Conservation (phyloP, 169 alveolate species). For the Cryptosporidium parvum region DNA sequence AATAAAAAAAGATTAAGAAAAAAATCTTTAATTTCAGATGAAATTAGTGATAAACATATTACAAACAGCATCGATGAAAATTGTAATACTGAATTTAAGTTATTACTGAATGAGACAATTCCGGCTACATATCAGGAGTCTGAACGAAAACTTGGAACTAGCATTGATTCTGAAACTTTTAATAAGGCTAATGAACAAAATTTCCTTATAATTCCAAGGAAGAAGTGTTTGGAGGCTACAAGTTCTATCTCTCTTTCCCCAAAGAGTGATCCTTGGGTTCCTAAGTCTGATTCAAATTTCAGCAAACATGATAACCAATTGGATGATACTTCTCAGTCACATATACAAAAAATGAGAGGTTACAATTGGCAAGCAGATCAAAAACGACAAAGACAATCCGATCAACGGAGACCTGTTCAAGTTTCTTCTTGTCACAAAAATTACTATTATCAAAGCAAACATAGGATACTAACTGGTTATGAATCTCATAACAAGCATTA, state of each 20-base stretch:
- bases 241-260: not conserved
- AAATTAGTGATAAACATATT: not conserved
- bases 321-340: constrained; percentile 19
- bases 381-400: constrained; percentile 28
- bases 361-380: constrained; percentile 40
- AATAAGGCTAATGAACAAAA: not conserved
- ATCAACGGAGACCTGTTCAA: constrained; percentile 10
- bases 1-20: constrained; percentile 37
- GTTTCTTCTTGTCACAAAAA: constrained; percentile 1
- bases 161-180: not conserved
- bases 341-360: not conserved
- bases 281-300: constrained; percentile 17
- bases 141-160: not conserved
- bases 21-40: not conserved
- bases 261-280: constrained; percentile 69
- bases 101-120: not conserved
- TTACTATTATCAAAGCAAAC: constrained; percentile 5
- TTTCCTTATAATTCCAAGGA: constrained; percentile 35
- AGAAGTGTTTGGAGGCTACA: not conserved
- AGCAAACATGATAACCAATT: not conserved
- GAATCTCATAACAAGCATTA: constrained; percentile 24
- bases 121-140: not conserved
- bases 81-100: not conserved
- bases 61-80: not conserved
- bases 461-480: not conserved